phyloP scores from a whole-genome alignment of 495 filamentous ascomycete species.

The Daldinia loculata region DNA sequence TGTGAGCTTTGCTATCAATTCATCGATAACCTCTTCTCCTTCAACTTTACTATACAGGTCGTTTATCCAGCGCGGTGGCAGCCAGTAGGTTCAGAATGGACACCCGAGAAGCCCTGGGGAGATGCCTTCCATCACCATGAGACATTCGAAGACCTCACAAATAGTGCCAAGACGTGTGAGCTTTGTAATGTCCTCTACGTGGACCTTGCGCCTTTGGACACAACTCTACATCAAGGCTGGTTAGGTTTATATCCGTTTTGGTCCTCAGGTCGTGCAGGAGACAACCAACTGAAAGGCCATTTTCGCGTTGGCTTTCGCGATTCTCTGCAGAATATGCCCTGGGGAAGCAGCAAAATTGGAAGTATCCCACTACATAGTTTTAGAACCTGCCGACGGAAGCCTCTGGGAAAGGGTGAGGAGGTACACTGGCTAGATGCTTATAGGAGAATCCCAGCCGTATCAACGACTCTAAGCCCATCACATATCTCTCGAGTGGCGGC shows the following conservation, averaged over 20 bases:
- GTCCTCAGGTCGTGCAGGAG: neutral
- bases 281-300: constrained; percentile 29
- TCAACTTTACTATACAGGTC: constrained; percentile 14
- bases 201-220: constrained; percentile 13
- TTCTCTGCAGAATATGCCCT: constrained; percentile 19
- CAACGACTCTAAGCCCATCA: neutral
- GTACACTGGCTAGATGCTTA: constrained; percentile 18
- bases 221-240: constrained; percentile 22
- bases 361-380: constrained; percentile 27
- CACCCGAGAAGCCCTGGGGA: neutral
- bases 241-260: constrained; percentile 34
- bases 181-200: constrained; percentile 25
- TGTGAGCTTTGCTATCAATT: constrained; percentile 34
- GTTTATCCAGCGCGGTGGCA: constrained; percentile 18
- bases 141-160: constrained; percentile 8
- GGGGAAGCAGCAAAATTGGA: constrained; percentile 22
- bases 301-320: constrained; percentile 30
- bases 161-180: constrained; percentile 27
- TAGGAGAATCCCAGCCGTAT: constrained; percentile 10
- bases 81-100: constrained; percentile 5
- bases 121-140: constrained; percentile 25
- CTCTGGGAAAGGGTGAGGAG: constrained; percentile 6
- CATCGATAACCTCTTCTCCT: constrained; percentile 25
- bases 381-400: constrained; percentile 17
- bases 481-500: constrained; percentile 10